Base-by-base conservation (phyloP, 371 early-diverging fungal genomes). In the Apophysomyces ossiformis region DNA sequence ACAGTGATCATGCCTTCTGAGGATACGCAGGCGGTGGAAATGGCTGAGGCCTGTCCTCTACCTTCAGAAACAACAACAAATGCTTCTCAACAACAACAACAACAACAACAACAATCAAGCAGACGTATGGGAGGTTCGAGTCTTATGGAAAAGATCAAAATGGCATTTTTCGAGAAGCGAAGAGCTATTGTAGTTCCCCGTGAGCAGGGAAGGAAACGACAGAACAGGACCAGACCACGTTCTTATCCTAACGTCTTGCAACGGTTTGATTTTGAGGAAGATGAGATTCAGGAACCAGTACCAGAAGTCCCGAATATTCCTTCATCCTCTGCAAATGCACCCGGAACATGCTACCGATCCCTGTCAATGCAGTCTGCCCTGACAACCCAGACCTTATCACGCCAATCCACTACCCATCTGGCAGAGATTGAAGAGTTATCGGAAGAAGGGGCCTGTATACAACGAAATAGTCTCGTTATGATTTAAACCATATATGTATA, bases 91-190 rank as follows among this genome's bases (percentile, higher is more conserved):
- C 46, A 0, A 50, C 54, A 50, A 50, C 50, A 50, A 50, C 46
- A 46, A 46, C 46, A 46, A 16, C 54, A 50, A 50, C 63, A 16
- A 45, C 45, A 45, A 65, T 56, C 61, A 39, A 69, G 66, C 32
- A 68, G 26, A 69, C 66, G 68, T 44, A 69, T 61, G 26, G 66
- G 37, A 39, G 56, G 66, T 16, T 41, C 68, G 4, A 67, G 68
- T 44, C 45, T 72, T 43, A 67, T 79, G 73, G 79, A 73, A 39
- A 79, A 79, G 47, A 56, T 79, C 26, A 79, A 79, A 59, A 72
- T 70, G 64, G 69, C 71, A 37, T 74, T 79, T 60, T 74, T 79
- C 59, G 79, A 79, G 57, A 79, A 79, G 57, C 68, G 76, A 15
- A 79, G 76, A 67, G 74, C 78, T 8, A 56, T 59, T 7, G 57